These are phyloP conservation scores for Chlorella ohadii DNA, from an alignment of 139 green algal species.

Conservation along the genomic window DNA sequence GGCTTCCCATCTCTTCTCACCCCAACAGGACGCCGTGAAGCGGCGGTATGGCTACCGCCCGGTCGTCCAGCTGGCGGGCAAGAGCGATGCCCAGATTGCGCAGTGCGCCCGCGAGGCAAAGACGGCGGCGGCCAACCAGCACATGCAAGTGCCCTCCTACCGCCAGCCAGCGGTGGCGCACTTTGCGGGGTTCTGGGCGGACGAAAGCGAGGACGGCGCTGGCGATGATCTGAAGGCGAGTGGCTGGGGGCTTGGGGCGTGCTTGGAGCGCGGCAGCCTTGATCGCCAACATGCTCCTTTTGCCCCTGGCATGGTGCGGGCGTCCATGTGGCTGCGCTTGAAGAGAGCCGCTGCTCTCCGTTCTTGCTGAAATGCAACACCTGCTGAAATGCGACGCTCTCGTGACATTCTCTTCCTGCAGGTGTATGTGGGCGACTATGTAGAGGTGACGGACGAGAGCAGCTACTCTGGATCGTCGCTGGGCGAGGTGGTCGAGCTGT, in stretches of 20 bases:
- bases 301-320: too few species aligned
- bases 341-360: too few species aligned
- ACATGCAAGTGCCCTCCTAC: neutral
- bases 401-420: neutral
- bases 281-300: too few species aligned
- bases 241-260: neutral
- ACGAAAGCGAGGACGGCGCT: neutral
- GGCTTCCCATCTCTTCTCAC: too few species aligned
- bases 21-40: neutral
- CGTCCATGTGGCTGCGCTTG: too few species aligned
- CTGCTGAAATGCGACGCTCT: too few species aligned
- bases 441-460: neutral
- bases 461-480: neutral
- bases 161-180: conserved; percentile 14
- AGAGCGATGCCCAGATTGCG: neutral
- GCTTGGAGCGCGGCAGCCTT: too few species aligned
- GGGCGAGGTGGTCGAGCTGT: conserved; percentile 35
- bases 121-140: too few species aligned
- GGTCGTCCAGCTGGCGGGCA: neutral
- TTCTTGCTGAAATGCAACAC: too few species aligned
- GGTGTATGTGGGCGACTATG: conserved; percentile 31
- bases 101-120: too few species aligned
- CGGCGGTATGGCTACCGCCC: neutral
- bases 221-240: neutral
- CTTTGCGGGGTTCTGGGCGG: conserved; percentile 7